These are phyloP conservation scores for Fistulinella staudtii DNA, from an alignment of 1,284 basidiomycete genomes.

Conservation along the genomic window DNA sequence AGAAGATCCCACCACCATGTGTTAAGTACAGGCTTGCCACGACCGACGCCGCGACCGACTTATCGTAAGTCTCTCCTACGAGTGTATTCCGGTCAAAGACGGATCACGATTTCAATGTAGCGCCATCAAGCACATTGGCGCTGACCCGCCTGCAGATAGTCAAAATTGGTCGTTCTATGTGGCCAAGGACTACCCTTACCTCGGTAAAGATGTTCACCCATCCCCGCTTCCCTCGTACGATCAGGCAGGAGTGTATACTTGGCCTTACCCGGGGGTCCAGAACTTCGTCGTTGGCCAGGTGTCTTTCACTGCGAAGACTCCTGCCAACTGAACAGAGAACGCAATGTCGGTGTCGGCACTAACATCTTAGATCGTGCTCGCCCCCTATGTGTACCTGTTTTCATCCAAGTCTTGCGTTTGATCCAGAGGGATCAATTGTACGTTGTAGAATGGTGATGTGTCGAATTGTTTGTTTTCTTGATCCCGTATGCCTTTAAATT, in stretches of 20 bases:
- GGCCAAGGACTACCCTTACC: slow-evolving; percentile 7
- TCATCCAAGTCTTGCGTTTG: too few relatives aligned
- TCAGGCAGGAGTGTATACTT: not conserved
- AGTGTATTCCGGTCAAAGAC: not conserved
- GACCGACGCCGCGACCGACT: not conserved
- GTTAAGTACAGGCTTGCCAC: slow-evolving; percentile 3
- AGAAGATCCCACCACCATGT: slow-evolving; percentile 4
- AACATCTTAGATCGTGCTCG: too few relatives aligned
- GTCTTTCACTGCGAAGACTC: not conserved
- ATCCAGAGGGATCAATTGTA: too few relatives aligned
- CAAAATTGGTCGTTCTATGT: slow-evolving; percentile 8
- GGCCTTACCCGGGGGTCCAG: slow-evolving; percentile 4
- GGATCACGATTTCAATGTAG: not conserved
- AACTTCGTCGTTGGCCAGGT: slow-evolving; percentile 8
- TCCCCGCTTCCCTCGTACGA: slow-evolving; percentile 12
- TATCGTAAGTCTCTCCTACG: slow-evolving; percentile 1
- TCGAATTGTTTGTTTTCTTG: too few relatives aligned
- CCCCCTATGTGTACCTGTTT: too few relatives aligned
- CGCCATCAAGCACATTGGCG: slow-evolving; percentile 1
- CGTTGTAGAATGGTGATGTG: too few relatives aligned
- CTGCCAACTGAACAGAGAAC: not conserved
- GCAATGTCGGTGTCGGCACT: too few relatives aligned
- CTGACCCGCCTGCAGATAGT: not conserved
- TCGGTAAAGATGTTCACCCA: slow-evolving; percentile 2
- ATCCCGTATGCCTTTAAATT: too few relatives aligned